Evolutionary conservation across 371 early-diverging fungal genomes (phyloP), one percentile per base, ranked within the genome.

Genomic region (Catenaria anguillulae): DNA sequence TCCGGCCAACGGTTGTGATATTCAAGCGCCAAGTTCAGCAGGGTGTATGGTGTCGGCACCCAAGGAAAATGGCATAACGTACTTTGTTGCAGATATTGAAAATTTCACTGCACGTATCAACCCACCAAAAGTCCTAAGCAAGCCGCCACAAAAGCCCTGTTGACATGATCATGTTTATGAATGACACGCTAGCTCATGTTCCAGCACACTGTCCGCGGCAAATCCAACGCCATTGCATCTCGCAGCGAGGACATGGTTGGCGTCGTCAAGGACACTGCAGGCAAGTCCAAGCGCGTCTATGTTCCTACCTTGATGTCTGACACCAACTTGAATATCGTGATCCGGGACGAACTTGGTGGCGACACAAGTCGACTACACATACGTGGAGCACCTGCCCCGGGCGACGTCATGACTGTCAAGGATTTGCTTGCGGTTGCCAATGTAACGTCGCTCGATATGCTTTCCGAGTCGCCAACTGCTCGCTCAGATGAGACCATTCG

Each of bases 141-240:
- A n/a, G n/a, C n/a, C n/a, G n/a, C n/a, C n/a, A n/a, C n/a, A n/a
- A n/a, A n/a, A n/a, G n/a, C n/a, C n/a, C n/a, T n/a, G n/a, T n/a
- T n/a, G n/a, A n/a, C n/a, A n/a, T n/a, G n/a, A n/a, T n/a, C n/a
- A n/a, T n/a, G n/a, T n/a, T 34, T 1, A 10, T 42, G 52, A 10
- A 50, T 2, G 6, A 15, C 48, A 67, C 70, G 60, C 1, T 26
- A 43, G 8, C 26, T 81, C 26, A 71, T 70, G 70, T 62, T 81
- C 45, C 79, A 80, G 46, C 81, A 81, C 65, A 71, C 76, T 33
- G 71, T 80, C 36, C 71, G 76, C 21, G 72, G 73, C 10, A 59
- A 68, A 40, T 59, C 65, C 0, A 70, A 70, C 10, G 66, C 67
- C 1, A 26, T 71, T 12, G 65, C 72, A 37, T 59, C 67, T 23